Conservation (phyloP, 1,284 basidiomycete species). For the Meira nashicola region DNA sequence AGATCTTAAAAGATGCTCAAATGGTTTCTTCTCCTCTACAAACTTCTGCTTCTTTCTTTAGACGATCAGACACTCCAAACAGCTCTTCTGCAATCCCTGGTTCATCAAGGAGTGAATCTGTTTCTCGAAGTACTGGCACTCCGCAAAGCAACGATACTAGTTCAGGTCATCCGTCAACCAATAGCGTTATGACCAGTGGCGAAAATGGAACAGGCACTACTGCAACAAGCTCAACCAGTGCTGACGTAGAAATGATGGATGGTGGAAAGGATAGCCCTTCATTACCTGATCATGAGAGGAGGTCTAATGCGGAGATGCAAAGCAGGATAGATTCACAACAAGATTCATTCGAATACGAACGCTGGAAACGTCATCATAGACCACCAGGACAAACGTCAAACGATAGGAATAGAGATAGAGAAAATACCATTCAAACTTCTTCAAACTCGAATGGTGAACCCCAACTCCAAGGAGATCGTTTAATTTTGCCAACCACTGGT, state of each 20-base stretch:
- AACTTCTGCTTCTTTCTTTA: too few relatives aligned
- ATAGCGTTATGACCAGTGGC: not conserved
- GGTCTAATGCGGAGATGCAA: too few relatives aligned
- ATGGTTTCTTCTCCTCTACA: too few relatives aligned
- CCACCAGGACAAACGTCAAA: conserved; percentile 14
- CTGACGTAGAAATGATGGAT: not conserved
- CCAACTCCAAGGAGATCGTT: not conserved
- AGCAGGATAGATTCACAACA: too few relatives aligned
- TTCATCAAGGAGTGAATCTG: too few relatives aligned
- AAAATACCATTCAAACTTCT: too few relatives aligned
- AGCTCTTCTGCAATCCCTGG: too few relatives aligned
- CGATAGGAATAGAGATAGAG: too few relatives aligned
- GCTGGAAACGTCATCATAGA: conserved; percentile 36
- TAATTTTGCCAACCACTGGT: conserved; percentile 18
- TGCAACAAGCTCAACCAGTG: not conserved
- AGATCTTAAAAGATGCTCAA: not conserved
- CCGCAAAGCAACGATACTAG: too few relatives aligned
- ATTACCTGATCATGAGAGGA: not conserved
- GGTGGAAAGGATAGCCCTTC: not conserved
- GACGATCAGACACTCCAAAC: too few relatives aligned
- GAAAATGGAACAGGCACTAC: not conserved
- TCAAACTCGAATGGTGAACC: too few relatives aligned
- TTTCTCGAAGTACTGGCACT: too few relatives aligned
- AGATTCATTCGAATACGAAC: conserved; percentile 23
- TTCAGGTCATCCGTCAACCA: not conserved